Conservation (phyloP, 2,329 filamentous ascomycete species). For the Aspergillus viridinutans region DNA sequence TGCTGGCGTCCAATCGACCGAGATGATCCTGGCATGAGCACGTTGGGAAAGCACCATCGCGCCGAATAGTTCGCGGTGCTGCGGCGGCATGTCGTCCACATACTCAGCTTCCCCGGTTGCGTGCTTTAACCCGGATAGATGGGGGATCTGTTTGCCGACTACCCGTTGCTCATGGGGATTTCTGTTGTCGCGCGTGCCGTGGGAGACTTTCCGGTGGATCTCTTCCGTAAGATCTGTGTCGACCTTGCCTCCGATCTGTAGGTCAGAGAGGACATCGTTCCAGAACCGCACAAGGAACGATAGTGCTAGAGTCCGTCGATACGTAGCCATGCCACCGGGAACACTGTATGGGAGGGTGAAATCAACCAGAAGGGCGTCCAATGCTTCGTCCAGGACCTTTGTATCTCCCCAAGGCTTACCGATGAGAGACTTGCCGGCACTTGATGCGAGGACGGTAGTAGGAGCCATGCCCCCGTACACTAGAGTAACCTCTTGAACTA, state of each 20-base stretch:
- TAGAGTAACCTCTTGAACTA: conserved; percentile 52
- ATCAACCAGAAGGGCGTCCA: conserved; percentile 83
- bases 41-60: conserved; percentile 84
- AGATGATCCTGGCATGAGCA: conserved; percentile 75
- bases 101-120: conserved; percentile 92
- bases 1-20: conserved; percentile 58
- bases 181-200: conserved; percentile 67
- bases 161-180: conserved; percentile 76
- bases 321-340: conserved; percentile 95
- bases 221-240: conserved; percentile 77
- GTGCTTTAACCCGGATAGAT: conserved; percentile 90
- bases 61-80: conserved; percentile 84
- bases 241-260: conserved; percentile 46
- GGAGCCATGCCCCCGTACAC: conserved; percentile 96
- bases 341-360: conserved; percentile 88
- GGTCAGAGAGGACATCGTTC: conserved; percentile 70
- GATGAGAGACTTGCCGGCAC: conserved; percentile 66
- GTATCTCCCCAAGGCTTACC: conserved; percentile 78
- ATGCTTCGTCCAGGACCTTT: conserved; percentile 79
- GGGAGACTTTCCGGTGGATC: conserved; percentile 78
- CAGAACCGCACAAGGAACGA: conserved; percentile 98
- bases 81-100: conserved; percentile 84
- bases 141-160: conserved; percentile 78
- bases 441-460: conserved; percentile 80
- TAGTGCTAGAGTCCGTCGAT: conserved; percentile 82